phyloP scores from a whole-genome alignment of 257 asterid genomes.

The Haberlea rhodopensis region DNA sequence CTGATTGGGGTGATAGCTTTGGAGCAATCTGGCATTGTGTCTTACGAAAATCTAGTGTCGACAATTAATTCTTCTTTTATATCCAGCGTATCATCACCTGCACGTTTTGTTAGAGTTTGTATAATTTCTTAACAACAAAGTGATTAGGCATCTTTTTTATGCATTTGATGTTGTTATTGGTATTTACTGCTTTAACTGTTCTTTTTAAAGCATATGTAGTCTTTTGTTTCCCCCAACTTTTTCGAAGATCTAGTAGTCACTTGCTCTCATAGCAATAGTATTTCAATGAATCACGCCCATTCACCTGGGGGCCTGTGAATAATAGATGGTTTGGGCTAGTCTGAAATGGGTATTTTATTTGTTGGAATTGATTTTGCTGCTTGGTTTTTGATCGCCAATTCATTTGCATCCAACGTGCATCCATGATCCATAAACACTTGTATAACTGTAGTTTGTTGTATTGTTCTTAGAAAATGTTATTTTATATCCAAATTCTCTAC shows the following conservation, averaged over 20 bases:
- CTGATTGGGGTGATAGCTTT: constrained; percentile 6
- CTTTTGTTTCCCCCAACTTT: not conserved
- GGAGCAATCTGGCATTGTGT: not conserved
- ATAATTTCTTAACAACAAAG: not conserved
- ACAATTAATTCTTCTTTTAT: not conserved
- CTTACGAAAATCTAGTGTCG: not conserved
- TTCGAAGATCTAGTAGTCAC: not conserved
- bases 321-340: constrained; percentile 9
- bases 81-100: not conserved
- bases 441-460: constrained; percentile 1
- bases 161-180: not conserved
- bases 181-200: not conserved
- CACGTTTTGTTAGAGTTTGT: constrained; percentile 6
- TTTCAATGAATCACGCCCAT: constrained; percentile 1
- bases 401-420: not conserved
- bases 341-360: not conserved
- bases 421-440: not conserved
- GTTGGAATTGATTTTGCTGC: constrained; percentile 16
- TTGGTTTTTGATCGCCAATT: not conserved
- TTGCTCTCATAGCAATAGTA: not conserved
- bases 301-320: not conserved
- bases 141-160: constrained; percentile 4
- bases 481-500: constrained; percentile 8
- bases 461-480: not conserved
- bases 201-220: constrained; percentile 2